Percentiles rank a stretch among this genome's conserved stretches.
phyloP scores from a whole-genome alignment of 2,329 filamentous ascomycete species.

The Penicillium nordicum region DNA sequence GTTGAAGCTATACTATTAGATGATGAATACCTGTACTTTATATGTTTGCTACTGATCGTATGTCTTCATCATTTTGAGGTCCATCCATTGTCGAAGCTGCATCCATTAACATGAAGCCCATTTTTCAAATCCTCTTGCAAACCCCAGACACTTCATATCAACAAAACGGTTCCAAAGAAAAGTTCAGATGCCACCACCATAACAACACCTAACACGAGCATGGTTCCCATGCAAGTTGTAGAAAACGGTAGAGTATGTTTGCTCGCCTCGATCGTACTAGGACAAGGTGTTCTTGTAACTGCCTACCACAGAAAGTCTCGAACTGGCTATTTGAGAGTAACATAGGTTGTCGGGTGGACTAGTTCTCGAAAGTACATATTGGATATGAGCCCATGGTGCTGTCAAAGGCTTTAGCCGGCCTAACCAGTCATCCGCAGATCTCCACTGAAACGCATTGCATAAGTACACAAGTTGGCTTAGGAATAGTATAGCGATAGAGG shows the following conservation, averaged over 20 bases:
- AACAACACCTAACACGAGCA: neutral
- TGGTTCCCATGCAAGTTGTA: neutral
- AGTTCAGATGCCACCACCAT: neutral
- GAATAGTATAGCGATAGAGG: neutral
- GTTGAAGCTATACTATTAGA: neutral
- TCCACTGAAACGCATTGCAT: neutral
- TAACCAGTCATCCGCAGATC: neutral
- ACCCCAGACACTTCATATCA: neutral
- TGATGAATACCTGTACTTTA: neutral
- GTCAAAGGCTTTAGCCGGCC: neutral
- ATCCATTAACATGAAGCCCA: neutral
- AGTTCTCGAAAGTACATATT: neutral
- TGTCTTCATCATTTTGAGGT: too few relatives aligned
- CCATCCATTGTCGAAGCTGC: too few relatives aligned
- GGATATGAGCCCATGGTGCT: neutral
- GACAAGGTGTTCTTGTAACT: neutral
- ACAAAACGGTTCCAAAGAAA: neutral
- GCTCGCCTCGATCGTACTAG: neutral
- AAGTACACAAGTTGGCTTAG: neutral
- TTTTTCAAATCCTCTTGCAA: neutral
- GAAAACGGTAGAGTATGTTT: neutral
- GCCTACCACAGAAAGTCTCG: neutral
- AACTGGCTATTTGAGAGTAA: neutral
- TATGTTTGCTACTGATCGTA: neutral
- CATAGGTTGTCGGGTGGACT: neutral